Evolutionary conservation across 2,329 filamentous ascomycete genomes (phyloP).

Genomic region (Xylariaceae sp.): DNA sequence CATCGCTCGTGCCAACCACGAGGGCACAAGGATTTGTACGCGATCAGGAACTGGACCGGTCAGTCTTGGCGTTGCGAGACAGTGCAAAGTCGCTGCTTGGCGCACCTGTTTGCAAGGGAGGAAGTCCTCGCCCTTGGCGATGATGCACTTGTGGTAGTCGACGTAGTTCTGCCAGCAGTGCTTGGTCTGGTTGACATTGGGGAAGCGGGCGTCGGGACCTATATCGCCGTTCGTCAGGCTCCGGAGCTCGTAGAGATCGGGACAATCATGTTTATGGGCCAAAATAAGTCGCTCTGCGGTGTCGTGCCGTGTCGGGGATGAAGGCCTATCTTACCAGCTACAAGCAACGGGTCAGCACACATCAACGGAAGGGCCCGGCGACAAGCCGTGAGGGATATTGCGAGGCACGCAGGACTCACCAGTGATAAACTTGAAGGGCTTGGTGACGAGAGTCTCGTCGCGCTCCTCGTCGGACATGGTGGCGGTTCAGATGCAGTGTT

Average conservation of each 20-base stretch:
- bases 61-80: too few relatives aligned
- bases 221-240: too few relatives aligned
- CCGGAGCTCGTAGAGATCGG: too few relatives aligned
- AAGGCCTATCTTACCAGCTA: constrained; percentile 23
- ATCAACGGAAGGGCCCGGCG: constrained; percentile 10
- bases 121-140: constrained; percentile 98
- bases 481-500: constrained; percentile 34
- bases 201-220: constrained; percentile 99
- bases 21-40: constrained; percentile 96
- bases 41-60: constrained; percentile 81
- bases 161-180: constrained; percentile 99
- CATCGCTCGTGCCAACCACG: constrained; percentile 89
- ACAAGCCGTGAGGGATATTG: constrained; percentile 18
- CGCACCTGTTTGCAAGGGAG: constrained; percentile 90
- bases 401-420: constrained; percentile 51
- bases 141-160: constrained; percentile 99
- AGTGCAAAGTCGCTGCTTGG: too few relatives aligned
- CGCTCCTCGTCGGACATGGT: constrained; percentile 89
- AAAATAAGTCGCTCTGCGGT: too few relatives aligned
- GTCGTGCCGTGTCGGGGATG: neutral
- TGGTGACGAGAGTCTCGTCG: constrained; percentile 75
- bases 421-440: constrained; percentile 99
- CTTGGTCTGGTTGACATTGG: constrained; percentile 97
- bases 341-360: constrained; percentile 14
- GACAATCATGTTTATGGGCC: too few relatives aligned